Evolutionary conservation across 768 basidiomycete species (phyloP), one percentile per base, ranked within the genome.

Genomic region (Pulveroboletus sp.): DNA sequence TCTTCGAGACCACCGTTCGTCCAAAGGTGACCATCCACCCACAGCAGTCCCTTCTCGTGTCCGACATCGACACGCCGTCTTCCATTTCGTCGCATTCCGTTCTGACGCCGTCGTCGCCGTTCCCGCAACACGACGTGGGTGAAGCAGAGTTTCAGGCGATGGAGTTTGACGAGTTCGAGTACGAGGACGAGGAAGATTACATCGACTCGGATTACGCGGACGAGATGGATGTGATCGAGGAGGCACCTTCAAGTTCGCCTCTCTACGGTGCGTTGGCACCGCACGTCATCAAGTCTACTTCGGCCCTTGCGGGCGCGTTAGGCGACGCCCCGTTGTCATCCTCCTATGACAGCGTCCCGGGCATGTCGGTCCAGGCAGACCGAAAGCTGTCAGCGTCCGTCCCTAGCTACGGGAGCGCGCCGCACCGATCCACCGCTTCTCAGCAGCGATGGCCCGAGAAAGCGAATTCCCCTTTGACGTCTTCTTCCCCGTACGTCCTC

Each of bases 121-220:
- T 67, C 41, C n/a, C 24, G 12, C 63, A 51, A 10, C 49, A 50
- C 29, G 45, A 57, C 43, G 32, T 57, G 17, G 43, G n/a, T 1
- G 54, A 56, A 17, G 17, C 29, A 7, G 54, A 45, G 7, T 14
- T 45, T 27, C 50, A 63, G 16, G 13, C 55, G 40, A 60, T 60
- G 59, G 68, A 68, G 9, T 51, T 62, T 49, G 66, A 70, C 27
- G 66, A 70, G 14, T 62, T 68, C 19, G 67, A 68, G 4, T 62
- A 41, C 35, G 67, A 69, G 4, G 69, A 71, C 32, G 66, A 67
- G 5, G 63, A 64, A 0, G 63, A 65, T 23, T 64, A 51, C 31
- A 7, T 56, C n/a, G 64, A 68, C 23, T 68, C 63, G 12, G 68
- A 68, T 30, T 69, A 58, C 49, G 54, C 55, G 30, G 66, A 69